These are phyloP conservation scores for Shiraia bambusicola DNA, from an alignment of 2,329 filamentous ascomycete genomes.

Conservation along the genomic window DNA sequence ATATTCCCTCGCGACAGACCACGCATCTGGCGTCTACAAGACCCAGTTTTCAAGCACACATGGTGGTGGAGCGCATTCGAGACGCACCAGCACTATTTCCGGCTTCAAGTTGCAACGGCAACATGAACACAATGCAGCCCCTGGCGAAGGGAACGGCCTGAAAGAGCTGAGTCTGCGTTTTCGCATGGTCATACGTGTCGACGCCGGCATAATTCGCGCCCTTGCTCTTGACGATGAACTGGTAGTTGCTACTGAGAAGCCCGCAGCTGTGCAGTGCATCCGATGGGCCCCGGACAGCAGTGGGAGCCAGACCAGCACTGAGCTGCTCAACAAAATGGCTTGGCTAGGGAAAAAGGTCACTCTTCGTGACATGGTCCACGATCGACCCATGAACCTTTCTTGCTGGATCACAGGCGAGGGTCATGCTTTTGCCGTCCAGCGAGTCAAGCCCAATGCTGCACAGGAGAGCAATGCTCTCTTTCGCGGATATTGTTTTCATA, in stretches of 20 bases:
- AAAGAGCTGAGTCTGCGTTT: conserved; percentile 88
- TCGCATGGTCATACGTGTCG: conserved; percentile 96
- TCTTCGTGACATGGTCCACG: conserved; percentile 84
- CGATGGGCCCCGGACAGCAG: conserved; percentile 84
- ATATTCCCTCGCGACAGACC: conserved; percentile 85
- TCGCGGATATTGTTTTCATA: conserved; percentile 87
- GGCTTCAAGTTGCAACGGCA: conserved; percentile 43
- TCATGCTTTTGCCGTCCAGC: conserved; percentile 86
- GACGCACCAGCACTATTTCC: conserved; percentile 52
- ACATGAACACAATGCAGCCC: conserved; percentile 55
- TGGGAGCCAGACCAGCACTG: conserved; percentile 84
- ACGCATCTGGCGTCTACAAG: conserved; percentile 80
- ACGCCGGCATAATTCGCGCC: conserved; percentile 87
- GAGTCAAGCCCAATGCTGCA: conserved; percentile 45
- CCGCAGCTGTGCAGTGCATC: conserved; percentile 94
- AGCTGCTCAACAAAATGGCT: conserved; percentile 81
- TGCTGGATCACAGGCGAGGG: conserved; percentile 92
- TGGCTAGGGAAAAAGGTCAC: conserved; percentile 79
- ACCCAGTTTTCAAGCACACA: conserved; percentile 68
- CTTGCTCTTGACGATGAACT: conserved; percentile 90
- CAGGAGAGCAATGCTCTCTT: conserved; percentile 63
- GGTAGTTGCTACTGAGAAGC: conserved; percentile 86
- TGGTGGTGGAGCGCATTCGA: conserved; percentile 38
- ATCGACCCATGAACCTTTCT: conserved; percentile 92
- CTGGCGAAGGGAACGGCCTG: conserved; percentile 79